Evolutionary conservation across 805 yeast genomes (phyloP).

Genomic region (Hanseniaspora hatyaiensis): DNA sequence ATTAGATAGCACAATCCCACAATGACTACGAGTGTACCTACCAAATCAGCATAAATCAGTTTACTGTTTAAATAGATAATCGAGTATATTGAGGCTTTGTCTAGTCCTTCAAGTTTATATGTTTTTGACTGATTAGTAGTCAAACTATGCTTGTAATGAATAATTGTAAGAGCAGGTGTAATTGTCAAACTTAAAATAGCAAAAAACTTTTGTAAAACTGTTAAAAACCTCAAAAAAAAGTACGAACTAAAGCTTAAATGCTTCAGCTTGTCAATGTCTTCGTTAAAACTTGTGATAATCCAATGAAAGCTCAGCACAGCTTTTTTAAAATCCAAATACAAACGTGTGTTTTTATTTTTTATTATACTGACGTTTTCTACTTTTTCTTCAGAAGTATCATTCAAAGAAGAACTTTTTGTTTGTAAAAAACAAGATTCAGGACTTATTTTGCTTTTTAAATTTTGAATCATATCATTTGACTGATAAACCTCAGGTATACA

Average conservation of each 20-base stretch:
- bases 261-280: constrained; percentile 34
- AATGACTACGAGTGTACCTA: constrained; percentile 45
- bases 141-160: constrained; percentile 34
- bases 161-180: constrained; percentile 50
- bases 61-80: constrained; percentile 42
- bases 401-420: no score
- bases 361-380: background rate
- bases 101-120: constrained; percentile 39
- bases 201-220: constrained; percentile 42
- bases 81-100: constrained; percentile 59
- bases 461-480: constrained; percentile 33
- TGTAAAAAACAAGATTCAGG: no score
- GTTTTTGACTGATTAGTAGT: background rate
- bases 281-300: constrained; percentile 37
- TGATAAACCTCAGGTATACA: constrained; percentile 40
- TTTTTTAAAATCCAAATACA: background rate
- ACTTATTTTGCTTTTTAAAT: constrained; percentile 3
- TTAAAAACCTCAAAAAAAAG: constrained; percentile 53
- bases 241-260: constrained; percentile 62
- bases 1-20: no score
- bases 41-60: constrained; percentile 50
- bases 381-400: background rate
- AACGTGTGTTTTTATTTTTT: background rate
- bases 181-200: constrained; percentile 41
- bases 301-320: constrained; percentile 39